These are phyloP conservation scores for Neonectria punicea DNA, from an alignment of 2,329 filamentous ascomycete species.

Conservation along the genomic window DNA sequence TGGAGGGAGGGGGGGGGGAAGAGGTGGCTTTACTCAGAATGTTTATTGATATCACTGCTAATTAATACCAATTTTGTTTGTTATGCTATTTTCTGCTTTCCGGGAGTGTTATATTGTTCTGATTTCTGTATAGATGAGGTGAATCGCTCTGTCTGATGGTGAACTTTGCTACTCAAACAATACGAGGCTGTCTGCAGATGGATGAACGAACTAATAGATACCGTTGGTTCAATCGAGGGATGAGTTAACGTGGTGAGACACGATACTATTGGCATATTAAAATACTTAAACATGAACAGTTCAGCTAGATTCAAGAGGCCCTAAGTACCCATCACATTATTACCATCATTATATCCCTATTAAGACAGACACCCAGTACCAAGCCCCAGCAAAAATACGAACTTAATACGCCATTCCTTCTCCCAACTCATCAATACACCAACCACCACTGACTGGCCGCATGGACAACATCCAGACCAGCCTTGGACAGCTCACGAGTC, in stretches of 20 bases:
- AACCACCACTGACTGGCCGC: slow-evolving; percentile 32
- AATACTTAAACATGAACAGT: not conserved
- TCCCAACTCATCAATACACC: not conserved
- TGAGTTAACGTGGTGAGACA: not conserved
- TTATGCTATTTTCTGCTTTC: not conserved
- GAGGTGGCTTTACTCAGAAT: not conserved
- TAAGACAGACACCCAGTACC: not conserved
- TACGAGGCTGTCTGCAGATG: no score
- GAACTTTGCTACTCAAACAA: no score
- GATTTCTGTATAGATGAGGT: not conserved
- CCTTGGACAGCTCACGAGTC: slow-evolving; percentile 9
- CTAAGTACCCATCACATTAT: not conserved
- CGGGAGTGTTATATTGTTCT: not conserved
- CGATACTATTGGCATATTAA: no score
- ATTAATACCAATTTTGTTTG: slow-evolving; percentile 1
- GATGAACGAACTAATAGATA: not conserved
- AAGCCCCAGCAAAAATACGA: not conserved
- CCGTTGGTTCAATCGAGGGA: not conserved
- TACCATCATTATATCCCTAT: not conserved
- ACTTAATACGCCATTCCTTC: not conserved
- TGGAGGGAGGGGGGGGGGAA: not conserved
- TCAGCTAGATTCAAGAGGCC: not conserved
- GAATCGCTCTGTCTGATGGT: not conserved
- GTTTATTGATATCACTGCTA: slow-evolving; percentile 1
- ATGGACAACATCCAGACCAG: slow-evolving; percentile 25